Evolutionary conservation across 257 asterid genomes (phyloP), one percentile per base, ranked within the genome.

Genomic region (Vinca minor): DNA sequence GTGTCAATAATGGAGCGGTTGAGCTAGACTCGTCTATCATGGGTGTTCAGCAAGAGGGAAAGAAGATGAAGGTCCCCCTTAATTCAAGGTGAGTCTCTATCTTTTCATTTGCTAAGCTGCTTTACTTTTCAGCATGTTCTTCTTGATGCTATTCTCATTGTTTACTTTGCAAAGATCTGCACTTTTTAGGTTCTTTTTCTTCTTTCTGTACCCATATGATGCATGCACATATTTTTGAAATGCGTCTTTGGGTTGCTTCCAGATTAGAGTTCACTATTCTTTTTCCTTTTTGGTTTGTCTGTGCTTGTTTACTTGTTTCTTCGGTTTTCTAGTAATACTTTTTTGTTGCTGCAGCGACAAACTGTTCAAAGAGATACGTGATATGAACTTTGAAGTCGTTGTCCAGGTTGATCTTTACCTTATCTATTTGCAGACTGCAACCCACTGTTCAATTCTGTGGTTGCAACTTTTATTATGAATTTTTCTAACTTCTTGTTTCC

Each of bases 361-460:
- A 76, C 80, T 93, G 74, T 89, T 85, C 87, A 93, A 89, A 73
- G 99, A 93, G 91, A 89, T 79, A 58, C 88, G 99, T 68, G 97
- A 93, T 78, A 77, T 87, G 72, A 93, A 93, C 79, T 93, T 93
- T 79, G 99, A 89, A 93, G 94, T 89, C 59, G 98, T 89, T 67
- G 85, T 82, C 79, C 98, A 91, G 98, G 97, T 93, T 85, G 82
- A 76, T 75, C 79, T 70, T 69, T 38, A 57, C 31, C 35, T 58
- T 46, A 36, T 53, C 42, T 44, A 8, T 44, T 39, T 62, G 25
- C 54, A 20, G 29, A 46, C 29, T 8, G 3, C 59, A 31, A 35
- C 4, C 0, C 14, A 46, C 52, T 63, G 49, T 57, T 45, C 47
- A 42, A 23, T 63, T 15, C 25, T 46, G n/a, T 69, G 50, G 57